Evolutionary conservation across 345 rosid species (phyloP).

Genomic region (Leavenworthia alabamica): DNA sequence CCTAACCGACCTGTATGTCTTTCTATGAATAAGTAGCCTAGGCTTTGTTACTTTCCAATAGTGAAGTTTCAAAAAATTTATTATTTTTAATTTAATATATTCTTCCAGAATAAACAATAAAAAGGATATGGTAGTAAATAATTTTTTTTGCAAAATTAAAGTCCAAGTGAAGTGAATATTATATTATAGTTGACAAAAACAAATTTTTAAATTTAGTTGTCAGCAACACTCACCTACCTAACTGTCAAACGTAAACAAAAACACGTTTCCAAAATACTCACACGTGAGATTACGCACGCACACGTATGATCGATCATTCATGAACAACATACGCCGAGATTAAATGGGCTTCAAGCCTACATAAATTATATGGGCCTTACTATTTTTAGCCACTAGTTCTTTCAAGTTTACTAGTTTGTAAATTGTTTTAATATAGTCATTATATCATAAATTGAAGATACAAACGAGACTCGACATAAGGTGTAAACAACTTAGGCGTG

Average conservation of each 20-base stretch:
- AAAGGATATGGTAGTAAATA: background rate
- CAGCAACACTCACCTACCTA: slow-evolving; percentile 34
- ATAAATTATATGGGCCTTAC: background rate
- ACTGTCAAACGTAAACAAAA: slow-evolving; percentile 9
- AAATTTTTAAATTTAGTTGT: background rate
- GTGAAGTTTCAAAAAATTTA: background rate
- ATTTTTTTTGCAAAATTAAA: background rate
- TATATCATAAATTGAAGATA: background rate
- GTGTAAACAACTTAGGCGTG: background rate
- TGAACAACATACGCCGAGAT: background rate
- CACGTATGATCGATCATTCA: background rate
- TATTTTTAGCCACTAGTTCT: too few species aligned
- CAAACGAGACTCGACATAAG: background rate
- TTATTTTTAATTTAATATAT: too few species aligned
- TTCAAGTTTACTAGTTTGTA: background rate
- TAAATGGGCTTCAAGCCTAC: background rate
- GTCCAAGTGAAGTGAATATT: background rate
- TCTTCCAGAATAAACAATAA: background rate
- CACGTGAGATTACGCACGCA: background rate
- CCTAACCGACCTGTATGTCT: slow-evolving; percentile 11
- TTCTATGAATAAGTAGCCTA: background rate
- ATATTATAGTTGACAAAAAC: background rate
- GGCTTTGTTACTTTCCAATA: background rate
- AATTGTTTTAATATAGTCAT: background rate
- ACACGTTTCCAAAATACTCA: slow-evolving; percentile 18